Evolutionary conservation across 768 basidiomycete genomes (phyloP).

Genomic region (Amanita subjunquillea): DNA sequence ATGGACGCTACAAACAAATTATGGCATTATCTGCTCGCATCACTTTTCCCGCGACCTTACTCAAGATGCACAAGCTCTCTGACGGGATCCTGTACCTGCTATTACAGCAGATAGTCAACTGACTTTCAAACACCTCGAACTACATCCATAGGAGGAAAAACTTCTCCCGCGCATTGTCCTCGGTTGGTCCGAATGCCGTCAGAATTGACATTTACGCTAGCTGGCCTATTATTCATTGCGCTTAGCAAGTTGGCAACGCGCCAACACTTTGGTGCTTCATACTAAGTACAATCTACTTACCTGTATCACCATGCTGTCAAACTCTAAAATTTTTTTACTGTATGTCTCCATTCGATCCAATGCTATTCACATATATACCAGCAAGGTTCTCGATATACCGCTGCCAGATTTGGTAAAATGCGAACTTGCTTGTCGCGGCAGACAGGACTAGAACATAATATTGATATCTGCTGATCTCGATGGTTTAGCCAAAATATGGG

Average conservation of each 20-base stretch:
- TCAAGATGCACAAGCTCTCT: constrained; percentile 26
- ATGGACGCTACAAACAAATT: constrained; percentile 18
- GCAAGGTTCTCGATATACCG: background rate
- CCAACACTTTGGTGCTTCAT: background rate
- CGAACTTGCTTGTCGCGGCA: too few relatives aligned
- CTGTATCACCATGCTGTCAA: background rate
- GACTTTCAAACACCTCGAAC: background rate
- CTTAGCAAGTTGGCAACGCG: background rate
- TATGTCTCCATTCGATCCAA: background rate
- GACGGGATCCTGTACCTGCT: constrained; percentile 28
- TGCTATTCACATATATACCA: background rate
- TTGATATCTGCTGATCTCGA: too few relatives aligned
- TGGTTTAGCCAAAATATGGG: too few relatives aligned
- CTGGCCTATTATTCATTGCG: background rate
- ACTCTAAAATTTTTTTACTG: background rate
- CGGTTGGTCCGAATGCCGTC: background rate
- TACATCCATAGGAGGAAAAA: background rate
- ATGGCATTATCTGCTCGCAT: constrained; percentile 19
- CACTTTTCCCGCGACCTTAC: constrained; percentile 23
- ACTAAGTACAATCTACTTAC: background rate
- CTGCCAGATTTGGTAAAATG: too few relatives aligned
- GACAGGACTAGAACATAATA: too few relatives aligned
- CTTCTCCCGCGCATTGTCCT: constrained; percentile 4
- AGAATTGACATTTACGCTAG: background rate
- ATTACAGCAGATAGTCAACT: constrained; percentile 21